Conservation (phyloP, 345 rosid genomes). For the Odontarrhena argentea region DNA sequence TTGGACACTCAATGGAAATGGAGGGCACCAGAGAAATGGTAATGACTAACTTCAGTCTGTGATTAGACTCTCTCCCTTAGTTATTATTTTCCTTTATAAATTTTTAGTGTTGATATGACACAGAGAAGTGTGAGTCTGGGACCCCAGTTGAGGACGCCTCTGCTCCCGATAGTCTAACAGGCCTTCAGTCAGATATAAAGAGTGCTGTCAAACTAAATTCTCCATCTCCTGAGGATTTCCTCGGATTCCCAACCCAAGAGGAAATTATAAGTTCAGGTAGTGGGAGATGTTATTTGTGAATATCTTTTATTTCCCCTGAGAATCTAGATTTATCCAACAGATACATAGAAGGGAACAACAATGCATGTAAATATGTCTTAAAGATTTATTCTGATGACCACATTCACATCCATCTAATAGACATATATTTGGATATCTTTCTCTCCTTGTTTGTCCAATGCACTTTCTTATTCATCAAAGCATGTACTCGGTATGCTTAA, state of each 20-base stretch:
- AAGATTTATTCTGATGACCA: not conserved
- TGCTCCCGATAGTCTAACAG: constrained; percentile 42
- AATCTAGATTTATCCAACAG: constrained; percentile 9
- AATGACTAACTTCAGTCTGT: constrained; percentile 36
- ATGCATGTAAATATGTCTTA: constrained; percentile 1
- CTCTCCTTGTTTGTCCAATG: constrained; percentile 27
- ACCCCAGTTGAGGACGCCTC: constrained; percentile 42
- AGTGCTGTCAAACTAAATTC: constrained; percentile 46
- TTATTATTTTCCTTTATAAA: constrained; percentile 25
- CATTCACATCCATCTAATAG: constrained; percentile 3
- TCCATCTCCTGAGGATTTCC: constrained; percentile 61
- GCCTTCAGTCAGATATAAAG: constrained; percentile 43
- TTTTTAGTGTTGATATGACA: constrained; percentile 31
- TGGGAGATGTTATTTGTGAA: constrained; percentile 13
- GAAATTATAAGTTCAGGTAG: constrained; percentile 65
- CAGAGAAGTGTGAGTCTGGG: constrained; percentile 51
- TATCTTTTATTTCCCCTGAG: constrained; percentile 3
- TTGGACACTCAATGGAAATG: constrained; percentile 53
- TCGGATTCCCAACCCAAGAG: constrained; percentile 70
- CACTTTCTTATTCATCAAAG: constrained; percentile 21
- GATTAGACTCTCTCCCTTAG: constrained; percentile 21
- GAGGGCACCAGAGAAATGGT: constrained; percentile 51
- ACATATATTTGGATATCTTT: constrained; percentile 13
- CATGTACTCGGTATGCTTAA: not conserved
- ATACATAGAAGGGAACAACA: not conserved